Percentiles rank a stretch among this genome's conserved stretches.
Evolutionary conservation across 192 early-diverging fungal species (phyloP).

Genomic region (Endogone sp.): DNA sequence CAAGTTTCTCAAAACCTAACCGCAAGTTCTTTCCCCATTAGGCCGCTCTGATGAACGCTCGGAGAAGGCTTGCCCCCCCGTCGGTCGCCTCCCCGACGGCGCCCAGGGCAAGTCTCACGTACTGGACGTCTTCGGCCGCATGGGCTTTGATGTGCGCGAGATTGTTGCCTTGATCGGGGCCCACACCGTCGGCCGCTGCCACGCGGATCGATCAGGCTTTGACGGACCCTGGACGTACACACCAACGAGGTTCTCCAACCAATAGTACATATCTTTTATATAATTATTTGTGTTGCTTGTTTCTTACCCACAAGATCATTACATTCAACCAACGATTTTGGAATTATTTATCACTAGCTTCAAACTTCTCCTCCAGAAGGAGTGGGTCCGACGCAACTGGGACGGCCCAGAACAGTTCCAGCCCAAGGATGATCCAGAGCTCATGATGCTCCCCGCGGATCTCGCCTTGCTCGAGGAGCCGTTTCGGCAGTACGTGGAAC

Average conservation of each 20-base stretch:
- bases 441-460: slow-evolving; percentile 74
- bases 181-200: slow-evolving; percentile 63
- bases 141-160: slow-evolving; percentile 68
- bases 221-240: slow-evolving; percentile 47
- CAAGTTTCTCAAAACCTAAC: too few relatives aligned
- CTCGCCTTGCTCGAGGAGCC: slow-evolving; percentile 61
- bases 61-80: slow-evolving; percentile 51
- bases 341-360: slow-evolving; percentile 19
- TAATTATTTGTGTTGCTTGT: neutral
- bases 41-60: slow-evolving; percentile 44
- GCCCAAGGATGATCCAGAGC: slow-evolving; percentile 23
- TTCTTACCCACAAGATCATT: too few relatives aligned
- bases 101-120: slow-evolving; percentile 52
- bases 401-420: slow-evolving; percentile 36
- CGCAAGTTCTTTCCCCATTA: too few relatives aligned
- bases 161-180: slow-evolving; percentile 69
- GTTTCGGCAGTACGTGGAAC: slow-evolving; percentile 53
- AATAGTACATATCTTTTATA: slow-evolving; percentile 32
- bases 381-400: slow-evolving; percentile 33
- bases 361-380: slow-evolving; percentile 23
- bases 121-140: slow-evolving; percentile 58
- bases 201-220: slow-evolving; percentile 58
- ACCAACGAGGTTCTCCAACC: slow-evolving; percentile 40
- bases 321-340: too few relatives aligned
- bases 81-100: slow-evolving; percentile 67